These are phyloP conservation scores for Borovskyia barvae DNA, from an alignment of 208 protist genomes.

Conservation along the genomic window DNA sequence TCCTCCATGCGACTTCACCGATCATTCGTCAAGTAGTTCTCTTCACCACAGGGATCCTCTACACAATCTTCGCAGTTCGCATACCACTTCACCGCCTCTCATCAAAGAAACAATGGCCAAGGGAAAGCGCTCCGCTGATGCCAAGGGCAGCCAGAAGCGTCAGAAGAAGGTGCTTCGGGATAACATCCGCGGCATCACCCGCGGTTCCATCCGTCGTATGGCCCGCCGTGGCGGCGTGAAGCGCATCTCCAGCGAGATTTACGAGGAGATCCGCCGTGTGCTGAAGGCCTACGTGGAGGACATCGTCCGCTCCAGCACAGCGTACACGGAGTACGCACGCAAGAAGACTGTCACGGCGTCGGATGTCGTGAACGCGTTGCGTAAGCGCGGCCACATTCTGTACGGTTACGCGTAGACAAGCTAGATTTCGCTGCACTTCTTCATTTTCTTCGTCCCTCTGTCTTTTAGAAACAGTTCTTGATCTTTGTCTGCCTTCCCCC, in stretches of 20 bases:
- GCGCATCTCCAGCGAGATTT: conserved; percentile 77
- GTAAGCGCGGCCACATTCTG: conserved; percentile 84
- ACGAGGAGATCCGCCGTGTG: conserved; percentile 73
- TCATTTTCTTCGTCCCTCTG: not conserved
- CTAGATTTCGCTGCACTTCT: not conserved
- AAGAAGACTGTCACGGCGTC: conserved; percentile 83
- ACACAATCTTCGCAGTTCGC: not conserved
- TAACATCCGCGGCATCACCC: conserved; percentile 84
- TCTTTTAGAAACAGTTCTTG: too few species aligned
- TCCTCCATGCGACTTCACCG: too few species aligned
- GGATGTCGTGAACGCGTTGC: conserved; percentile 89
- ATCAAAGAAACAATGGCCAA: conserved; percentile 49
- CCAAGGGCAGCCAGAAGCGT: conserved; percentile 77
- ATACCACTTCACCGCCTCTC: not conserved
- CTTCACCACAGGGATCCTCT: too few species aligned
- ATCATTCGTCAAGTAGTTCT: too few species aligned
- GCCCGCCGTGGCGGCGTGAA: conserved; percentile 92
- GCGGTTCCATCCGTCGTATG: conserved; percentile 86
- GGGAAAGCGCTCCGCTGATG: conserved; percentile 69
- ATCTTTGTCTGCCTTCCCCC: too few species aligned
- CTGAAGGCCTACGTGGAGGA: conserved; percentile 84
- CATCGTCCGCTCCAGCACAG: conserved; percentile 77
- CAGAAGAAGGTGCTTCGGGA: conserved; percentile 88
- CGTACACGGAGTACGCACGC: conserved; percentile 84
- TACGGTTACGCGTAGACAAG: conserved; percentile 80